These are phyloP conservation scores for Talaromyces pinophilus DNA, from an alignment of 2,329 filamentous ascomycete species.

Conservation along the genomic window DNA sequence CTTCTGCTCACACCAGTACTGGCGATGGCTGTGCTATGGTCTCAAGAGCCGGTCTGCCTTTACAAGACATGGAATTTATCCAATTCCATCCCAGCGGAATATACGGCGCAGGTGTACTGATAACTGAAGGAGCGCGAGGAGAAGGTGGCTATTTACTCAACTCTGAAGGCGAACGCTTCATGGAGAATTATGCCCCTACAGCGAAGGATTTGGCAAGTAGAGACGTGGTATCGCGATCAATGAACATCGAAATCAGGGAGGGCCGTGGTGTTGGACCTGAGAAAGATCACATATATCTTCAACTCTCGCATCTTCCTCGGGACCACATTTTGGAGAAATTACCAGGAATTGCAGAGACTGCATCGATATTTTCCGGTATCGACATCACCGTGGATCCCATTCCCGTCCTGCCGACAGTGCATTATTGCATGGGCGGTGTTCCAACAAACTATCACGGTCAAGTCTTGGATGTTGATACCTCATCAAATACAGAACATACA, in stretches of 20 bases:
- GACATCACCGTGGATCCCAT: conserved; percentile 97
- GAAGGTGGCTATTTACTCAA: conserved; percentile 98
- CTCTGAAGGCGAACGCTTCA: conserved; percentile 97
- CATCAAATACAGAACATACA: conserved; percentile 75
- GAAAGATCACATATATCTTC: conserved; percentile 98
- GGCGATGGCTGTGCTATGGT: conserved; percentile 99
- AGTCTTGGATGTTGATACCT: conserved; percentile 83
- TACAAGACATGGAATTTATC: conserved; percentile 99
- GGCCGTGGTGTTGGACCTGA: conserved; percentile 95
- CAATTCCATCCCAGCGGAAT: conserved; percentile 99
- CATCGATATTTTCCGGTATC: conserved; percentile 93
- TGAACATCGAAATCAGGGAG: conserved; percentile 98
- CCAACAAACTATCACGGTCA: conserved; percentile 97
- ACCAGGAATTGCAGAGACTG: conserved; percentile 97
- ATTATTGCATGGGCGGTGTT: conserved; percentile 99
- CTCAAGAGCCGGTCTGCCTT: conserved; percentile 91
- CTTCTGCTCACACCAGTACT: conserved; percentile 95
- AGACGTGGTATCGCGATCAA: conserved; percentile 94
- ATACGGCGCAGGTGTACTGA: conserved; percentile 96
- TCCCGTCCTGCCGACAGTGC: conserved; percentile 90
- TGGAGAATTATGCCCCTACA: conserved; percentile 97
- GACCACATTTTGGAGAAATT: conserved; percentile 94
- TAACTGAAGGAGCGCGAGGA: conserved; percentile 95
- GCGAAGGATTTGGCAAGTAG: conserved; percentile 96
- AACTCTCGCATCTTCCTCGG: conserved; percentile 90